These are phyloP conservation scores for Aureobasidium vineae DNA, from an alignment of 2,329 filamentous ascomycete genomes.

Conservation along the genomic window DNA sequence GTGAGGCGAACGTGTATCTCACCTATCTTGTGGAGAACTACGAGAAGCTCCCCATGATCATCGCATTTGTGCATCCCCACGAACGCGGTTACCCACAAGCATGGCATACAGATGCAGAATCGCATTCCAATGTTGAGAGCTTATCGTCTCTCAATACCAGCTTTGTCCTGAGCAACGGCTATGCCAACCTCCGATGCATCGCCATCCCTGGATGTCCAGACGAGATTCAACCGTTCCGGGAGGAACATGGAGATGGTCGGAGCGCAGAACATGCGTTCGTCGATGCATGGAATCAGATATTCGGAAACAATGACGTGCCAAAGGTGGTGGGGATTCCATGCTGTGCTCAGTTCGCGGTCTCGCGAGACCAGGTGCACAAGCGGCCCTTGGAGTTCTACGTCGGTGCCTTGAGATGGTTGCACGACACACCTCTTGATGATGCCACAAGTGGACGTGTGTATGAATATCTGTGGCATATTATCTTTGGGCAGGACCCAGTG, in stretches of 20 bases:
- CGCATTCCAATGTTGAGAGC: not conserved
- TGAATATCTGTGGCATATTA: conserved; percentile 14
- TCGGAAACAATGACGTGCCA: conserved; percentile 22
- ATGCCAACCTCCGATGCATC: not conserved
- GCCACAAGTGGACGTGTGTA: conserved; percentile 10
- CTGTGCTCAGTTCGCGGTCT: conserved; percentile 62
- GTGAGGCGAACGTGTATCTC: conserved; percentile 52
- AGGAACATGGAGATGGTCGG: conserved; percentile 10
- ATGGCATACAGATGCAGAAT: conserved; percentile 2
- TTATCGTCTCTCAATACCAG: not conserved
- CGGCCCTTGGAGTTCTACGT: conserved; percentile 56
- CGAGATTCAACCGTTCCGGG: conserved; percentile 32
- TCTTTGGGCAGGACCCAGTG: conserved; percentile 2
- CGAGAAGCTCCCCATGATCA: not conserved
- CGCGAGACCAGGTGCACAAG: conserved; percentile 51
- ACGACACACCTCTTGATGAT: conserved; percentile 4
- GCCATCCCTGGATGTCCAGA: conserved; percentile 22
- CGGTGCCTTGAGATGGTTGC: conserved; percentile 58
- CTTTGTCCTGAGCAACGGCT: not conserved
- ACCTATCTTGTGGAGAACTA: conserved; percentile 43
- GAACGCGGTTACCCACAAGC: not conserved
- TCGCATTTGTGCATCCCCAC: not conserved
- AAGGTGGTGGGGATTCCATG: conserved; percentile 19
- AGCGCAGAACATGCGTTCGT: conserved; percentile 12
- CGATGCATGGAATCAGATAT: conserved; percentile 22